These are phyloP conservation scores for Cucumis melo DNA, from an alignment of 306 rosid genomes.

Conservation along the genomic window DNA sequence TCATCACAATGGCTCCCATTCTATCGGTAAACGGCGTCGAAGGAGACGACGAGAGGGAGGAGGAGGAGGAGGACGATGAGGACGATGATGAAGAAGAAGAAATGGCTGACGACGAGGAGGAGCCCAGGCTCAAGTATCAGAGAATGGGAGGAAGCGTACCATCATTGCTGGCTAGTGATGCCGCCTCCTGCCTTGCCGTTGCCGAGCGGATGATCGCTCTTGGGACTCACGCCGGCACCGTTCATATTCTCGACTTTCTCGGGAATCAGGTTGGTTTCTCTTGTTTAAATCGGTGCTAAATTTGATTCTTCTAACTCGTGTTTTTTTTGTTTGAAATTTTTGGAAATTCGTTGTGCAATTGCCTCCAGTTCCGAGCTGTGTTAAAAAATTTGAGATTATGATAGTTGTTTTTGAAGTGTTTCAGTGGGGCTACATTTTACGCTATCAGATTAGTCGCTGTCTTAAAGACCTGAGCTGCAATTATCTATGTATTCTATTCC, in stretches of 20 bases:
- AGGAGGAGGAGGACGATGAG: constrained; percentile 50
- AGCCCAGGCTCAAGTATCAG: constrained; percentile 96
- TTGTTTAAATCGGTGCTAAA: not conserved
- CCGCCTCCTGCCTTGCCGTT: constrained; percentile 81
- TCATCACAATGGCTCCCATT: constrained; percentile 66
- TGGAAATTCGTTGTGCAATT: not conserved
- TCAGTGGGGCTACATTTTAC: not conserved
- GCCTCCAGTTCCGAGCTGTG: not conserved
- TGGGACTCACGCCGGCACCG: constrained; percentile 76
- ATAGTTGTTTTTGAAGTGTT: not conserved
- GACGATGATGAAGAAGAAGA: constrained; percentile 38
- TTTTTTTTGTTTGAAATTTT: not conserved
- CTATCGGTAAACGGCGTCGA: constrained; percentile 68
- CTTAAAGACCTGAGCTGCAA: not conserved
- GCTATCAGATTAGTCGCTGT: not conserved
- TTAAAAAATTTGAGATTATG: not conserved
- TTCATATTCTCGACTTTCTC: constrained; percentile 88
- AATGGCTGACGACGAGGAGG: constrained; percentile 48
- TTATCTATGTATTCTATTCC: not conserved
- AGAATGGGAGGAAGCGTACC: constrained; percentile 97
- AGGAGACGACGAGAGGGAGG: constrained; percentile 90
- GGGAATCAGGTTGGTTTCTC: constrained; percentile 68
- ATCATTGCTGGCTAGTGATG: constrained; percentile 55
- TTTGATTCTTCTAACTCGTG: not conserved
- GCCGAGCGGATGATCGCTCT: constrained; percentile 95